Base-by-base conservation (phyloP, 192 early-diverging fungal species). In the Coemansia erecta region DNA sequence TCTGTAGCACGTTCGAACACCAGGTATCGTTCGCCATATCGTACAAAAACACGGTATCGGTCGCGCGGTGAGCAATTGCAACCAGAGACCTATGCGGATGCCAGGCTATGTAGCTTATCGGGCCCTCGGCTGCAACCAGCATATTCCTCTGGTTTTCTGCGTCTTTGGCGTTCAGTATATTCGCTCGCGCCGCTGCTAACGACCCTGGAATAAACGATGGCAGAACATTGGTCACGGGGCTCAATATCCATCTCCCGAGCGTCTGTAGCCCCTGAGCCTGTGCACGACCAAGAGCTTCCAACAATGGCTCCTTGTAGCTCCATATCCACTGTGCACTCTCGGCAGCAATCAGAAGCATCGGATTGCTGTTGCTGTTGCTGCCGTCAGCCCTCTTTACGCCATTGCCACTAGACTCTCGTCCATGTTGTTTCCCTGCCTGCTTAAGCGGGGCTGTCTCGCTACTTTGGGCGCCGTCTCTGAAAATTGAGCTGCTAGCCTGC, bases 81-180 rank as follows among this genome's bases (percentile, higher is more conserved):
- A 93, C 51, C 3, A 88, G 60, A 9, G 85, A 82, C 35, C 82
- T 77, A 56, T 89, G 81, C 18, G 83, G 88, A 45, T 93, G 92
- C 87, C 89, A 93, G 0, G 89, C 89, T 4, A 92, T 63, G n/a
- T 75, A 80, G 31, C 69, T 70, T 48, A 91, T 57, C 2, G 74
- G 74, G 7, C 74, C 74, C 15, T 77, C 68, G 4, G 65, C 62
- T 47, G 64, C 71, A 10, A 65, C 53, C 40, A 77, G 58, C 68
- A 77, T 77, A 35, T 31, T 64, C n/a, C 42, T 63, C 18, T 61
- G 51, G 17, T 56, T 62, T 24, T 64, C 69, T 5, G 64, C 68
- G 31, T 68, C 54, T 18, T 53, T 64, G 4, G 42, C 53, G 37
- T 71, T 60, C 24, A 55, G 15, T 21, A 56, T 53, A 17, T 64